Evolutionary conservation across 148 eudicot genomes (phyloP), one percentile per base, ranked within the genome.

Genomic region (Arctostaphylos glauca): DNA sequence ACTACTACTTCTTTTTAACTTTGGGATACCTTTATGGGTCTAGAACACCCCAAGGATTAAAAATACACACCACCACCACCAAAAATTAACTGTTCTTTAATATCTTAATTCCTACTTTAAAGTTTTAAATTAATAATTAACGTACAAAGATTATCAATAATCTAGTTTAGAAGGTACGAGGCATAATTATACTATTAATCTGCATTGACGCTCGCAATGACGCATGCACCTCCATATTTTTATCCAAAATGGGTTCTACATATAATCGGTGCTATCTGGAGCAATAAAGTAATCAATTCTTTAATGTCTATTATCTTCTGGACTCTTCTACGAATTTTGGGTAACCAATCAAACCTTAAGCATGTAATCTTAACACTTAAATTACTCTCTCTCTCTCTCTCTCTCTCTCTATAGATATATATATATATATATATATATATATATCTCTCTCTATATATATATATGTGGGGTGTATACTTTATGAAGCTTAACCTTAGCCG

Each of bases 241-340:
- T 46, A 73, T 73, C 18, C 19, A 73, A 73, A 73, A 73, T 44
- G n/a, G 50, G 23, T 73, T 73, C 53, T 44, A 58, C n/a, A 50
- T n/a, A 2, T 73, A 73, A 73, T 73, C 52, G 46, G 46, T 73
- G 47, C 6, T 12, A 38, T 38, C 59, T 16, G 12, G 31, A 31
- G 52, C 5, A 52, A 41, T 76, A 31, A 41, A 52, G n/a, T 50
- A 76, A 25, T 53, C 0, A 31, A 23, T 50, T 53, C 41, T 9
- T 9, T 74, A 21, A 49, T 31, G 55, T n/a, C 13, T 18, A 53
- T 47, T 74, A 16, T 47, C 15, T 49, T 48, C 23, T 9, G 48
- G 14, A 8, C 9, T 19, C 31, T 48, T 74, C 53, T n/a, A 74
- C 8, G 77, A 74, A 74, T 48, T 74, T 74, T 47, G 48, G 55